Evolutionary conservation across 305 asterid species (phyloP), one percentile per base, ranked within the genome.

Genomic region (Rubia balearica): DNA sequence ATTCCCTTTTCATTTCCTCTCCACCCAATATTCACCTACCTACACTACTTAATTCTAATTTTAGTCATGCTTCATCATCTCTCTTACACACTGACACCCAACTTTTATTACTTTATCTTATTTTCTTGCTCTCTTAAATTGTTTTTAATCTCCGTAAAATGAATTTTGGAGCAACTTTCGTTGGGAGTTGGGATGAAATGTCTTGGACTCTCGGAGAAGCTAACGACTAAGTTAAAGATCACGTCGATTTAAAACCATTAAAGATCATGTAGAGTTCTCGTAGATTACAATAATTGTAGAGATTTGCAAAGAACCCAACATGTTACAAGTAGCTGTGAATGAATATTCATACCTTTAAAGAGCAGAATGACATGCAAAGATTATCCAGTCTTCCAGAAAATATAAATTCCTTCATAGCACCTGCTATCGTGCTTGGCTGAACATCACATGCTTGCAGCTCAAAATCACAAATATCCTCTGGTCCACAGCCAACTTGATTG

Each of bases 401-500:
- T 79, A 94, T 62, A 70, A 94, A 94, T 77, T 94, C 99, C 84
- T 91, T 91, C 87, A 83, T 67, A 16, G 96, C 96, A 62, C 99
- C 99, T 68, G 85, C 97, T 61, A 94, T 81, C 62, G 82, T 75
- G 83, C 99, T 94, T 74, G 90, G 88, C 72, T 94, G 99, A 78
- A 96, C 88, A 80, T 94, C 97, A 65, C 96, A 94, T 65, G 88
- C 91, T 91, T 94, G 98, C 83, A 91, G 77, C 83, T 94, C 97
- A 82, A 91, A 94, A 77, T 94, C 99, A 78, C 89, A 88, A 76
- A 94, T 91, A 73, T 86, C 95, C 11, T 83, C 87, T 42, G 95
- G 93, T 70, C 80, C 82, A 80, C 96, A 91, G n/a, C 89, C 90
- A 76, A 86, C 81, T 81, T 89, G 82, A 73, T 83, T 71, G 55